Evolutionary conservation across 345 rosid genomes (phyloP).

Genomic region (Brassica napus): DNA sequence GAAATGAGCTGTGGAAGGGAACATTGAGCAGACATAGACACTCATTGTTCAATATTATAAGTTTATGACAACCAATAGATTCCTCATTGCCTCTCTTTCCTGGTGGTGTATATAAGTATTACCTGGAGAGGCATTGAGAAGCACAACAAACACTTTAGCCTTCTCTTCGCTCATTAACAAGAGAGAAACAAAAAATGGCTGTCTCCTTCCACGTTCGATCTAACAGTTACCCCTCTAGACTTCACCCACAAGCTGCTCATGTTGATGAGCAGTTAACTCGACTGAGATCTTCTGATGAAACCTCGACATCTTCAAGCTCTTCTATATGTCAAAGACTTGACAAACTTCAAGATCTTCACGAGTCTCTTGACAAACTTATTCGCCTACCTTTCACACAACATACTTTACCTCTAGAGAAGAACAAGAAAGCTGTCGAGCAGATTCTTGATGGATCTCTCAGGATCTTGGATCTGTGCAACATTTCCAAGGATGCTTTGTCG

Average conservation of each 20-base stretch:
- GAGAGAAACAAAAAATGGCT: not conserved
- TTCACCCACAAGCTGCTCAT: not conserved
- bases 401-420: not conserved
- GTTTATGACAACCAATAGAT: not conserved
- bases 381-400: not conserved
- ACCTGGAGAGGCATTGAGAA: not conserved
- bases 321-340: not conserved
- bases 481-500: not conserved
- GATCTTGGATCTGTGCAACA: not conserved
- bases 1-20: slow-evolving; percentile 5
- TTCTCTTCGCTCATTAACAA: not conserved
- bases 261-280: not conserved
- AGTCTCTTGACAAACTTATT: not conserved
- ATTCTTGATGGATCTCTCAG: not conserved
- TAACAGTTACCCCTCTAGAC: not conserved
- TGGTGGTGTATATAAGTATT: not conserved
- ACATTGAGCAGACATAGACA: not conserved
- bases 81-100: not conserved
- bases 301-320: not conserved
- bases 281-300: not conserved
- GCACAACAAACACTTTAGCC: not conserved
- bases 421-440: not conserved
- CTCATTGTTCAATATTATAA: not conserved
- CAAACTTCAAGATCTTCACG: not conserved
- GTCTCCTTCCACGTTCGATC: not conserved